Conservation (phyloP, 139 green algal genomes). For the Chloropicon primus region DNA sequence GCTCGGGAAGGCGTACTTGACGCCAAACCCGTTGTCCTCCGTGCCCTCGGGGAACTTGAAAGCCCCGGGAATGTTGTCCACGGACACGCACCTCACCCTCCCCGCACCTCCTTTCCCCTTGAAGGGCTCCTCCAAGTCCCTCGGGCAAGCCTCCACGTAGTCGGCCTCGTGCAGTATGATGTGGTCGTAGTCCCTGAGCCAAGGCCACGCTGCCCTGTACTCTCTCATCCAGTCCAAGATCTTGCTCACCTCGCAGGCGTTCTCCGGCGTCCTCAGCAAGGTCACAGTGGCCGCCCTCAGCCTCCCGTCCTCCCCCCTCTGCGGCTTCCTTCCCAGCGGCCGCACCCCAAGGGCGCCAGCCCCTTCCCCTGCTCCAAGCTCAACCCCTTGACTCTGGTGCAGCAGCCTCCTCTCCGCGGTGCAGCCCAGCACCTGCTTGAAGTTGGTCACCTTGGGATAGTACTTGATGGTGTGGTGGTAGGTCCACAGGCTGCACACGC, state of each 20-base stretch:
- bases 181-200: not conserved
- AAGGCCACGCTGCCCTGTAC: not conserved
- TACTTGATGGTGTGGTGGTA: too few relatives aligned
- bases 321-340: not conserved
- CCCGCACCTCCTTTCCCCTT: not conserved
- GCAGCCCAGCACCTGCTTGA: too few relatives aligned
- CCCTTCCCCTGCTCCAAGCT: too few relatives aligned
- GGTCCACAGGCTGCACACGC: too few relatives aligned
- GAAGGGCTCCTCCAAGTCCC: not conserved
- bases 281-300: not conserved
- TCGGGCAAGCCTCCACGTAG: not conserved
- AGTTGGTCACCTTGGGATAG: too few relatives aligned
- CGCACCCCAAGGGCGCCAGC: too few relatives aligned
- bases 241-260: not conserved
- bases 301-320: not conserved
- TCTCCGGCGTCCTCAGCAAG: not conserved
- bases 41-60: not conserved
- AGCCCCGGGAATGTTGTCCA: not conserved
- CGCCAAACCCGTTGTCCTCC: not conserved
- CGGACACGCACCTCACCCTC: not conserved
- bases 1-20: not conserved
- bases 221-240: not conserved
- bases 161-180: not conserved
- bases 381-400: too few relatives aligned
- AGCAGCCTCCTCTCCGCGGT: too few relatives aligned